Evolutionary conservation across 2,329 filamentous ascomycete species (phyloP).

Genomic region (Taxawa tesnikishii): DNA sequence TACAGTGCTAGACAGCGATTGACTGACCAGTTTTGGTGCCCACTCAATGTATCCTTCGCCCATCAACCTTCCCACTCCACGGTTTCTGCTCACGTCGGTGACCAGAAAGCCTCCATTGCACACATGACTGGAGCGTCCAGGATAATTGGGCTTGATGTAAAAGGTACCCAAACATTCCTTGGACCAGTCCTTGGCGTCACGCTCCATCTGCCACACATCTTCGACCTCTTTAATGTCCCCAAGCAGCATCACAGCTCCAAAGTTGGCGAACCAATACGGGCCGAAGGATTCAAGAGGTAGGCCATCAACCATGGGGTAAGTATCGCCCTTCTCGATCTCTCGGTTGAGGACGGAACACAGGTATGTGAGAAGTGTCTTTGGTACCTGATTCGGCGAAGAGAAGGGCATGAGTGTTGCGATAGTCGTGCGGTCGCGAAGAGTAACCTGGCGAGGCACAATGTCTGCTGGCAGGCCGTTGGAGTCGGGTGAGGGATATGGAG

Average conservation of each 20-base stretch:
- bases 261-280: slow-evolving; percentile 83
- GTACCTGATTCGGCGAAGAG: slow-evolving; percentile 64
- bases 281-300: slow-evolving; percentile 65
- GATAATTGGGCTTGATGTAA: slow-evolving; percentile 91
- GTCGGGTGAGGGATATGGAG: slow-evolving; percentile 51
- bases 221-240: slow-evolving; percentile 56
- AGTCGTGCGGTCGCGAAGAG: slow-evolving; percentile 70
- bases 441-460: slow-evolving; percentile 65
- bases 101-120: slow-evolving; percentile 52
- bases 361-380: slow-evolving; percentile 60
- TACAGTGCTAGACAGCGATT: too few relatives aligned
- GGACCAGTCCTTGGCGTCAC: slow-evolving; percentile 53
- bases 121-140: slow-evolving; percentile 78
- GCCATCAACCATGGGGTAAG: slow-evolving; percentile 75
- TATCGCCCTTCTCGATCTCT: slow-evolving; percentile 85
- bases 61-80: slow-evolving; percentile 39
- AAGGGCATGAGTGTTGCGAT: slow-evolving; percentile 77
- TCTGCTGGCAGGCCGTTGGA: slow-evolving; percentile 55
- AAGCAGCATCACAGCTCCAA: slow-evolving; percentile 76
- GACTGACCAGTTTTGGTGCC: slow-evolving; percentile 35
- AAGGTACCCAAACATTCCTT: slow-evolving; percentile 78
- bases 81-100: slow-evolving; percentile 33
- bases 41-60: slow-evolving; percentile 40
- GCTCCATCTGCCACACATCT: slow-evolving; percentile 34
- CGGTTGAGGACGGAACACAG: slow-evolving; percentile 75